Evolutionary conservation across 768 basidiomycete genomes (phyloP), one percentile per base, ranked within the genome.

Genomic region (Amylocystis lapponica): DNA sequence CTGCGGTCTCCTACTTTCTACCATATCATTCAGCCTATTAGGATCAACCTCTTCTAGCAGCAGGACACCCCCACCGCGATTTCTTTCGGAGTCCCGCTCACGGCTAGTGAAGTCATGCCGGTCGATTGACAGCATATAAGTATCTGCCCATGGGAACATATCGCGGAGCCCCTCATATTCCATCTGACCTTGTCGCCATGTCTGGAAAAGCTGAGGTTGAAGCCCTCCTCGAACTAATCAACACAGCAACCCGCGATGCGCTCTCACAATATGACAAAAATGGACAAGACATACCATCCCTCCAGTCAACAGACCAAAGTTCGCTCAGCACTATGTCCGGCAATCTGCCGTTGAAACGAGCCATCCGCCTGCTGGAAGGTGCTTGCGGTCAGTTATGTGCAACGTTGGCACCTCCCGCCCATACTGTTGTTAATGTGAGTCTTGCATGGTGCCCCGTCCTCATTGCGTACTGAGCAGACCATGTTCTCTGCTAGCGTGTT

Each of bases 171-270:
- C n/a, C n/a, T n/a, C n/a, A n/a, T n/a, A n/a, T n/a, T n/a, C n/a
- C n/a, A n/a, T n/a, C n/a, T n/a, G n/a, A n/a, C n/a, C n/a, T n/a
- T n/a, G n/a, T n/a, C n/a, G n/a, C n/a, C 5, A 36, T 36, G 35
- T 36, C 35, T 22, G 35, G 35, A 61, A 45, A 50, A 17, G 48
- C 50, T n/a, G 59, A 66, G 16, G 55, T 66, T 22, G 48, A 53
- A 39, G 54, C 55, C 1, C 55, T 66, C 35, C 55, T 66, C 32
- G 52, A 48, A 7, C 60, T 66, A 14, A 62, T 66, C 48, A 59
- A 55, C 27, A 43, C 47, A 2, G 53, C 65, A 9, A 53, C 64
- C 4, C 31, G 49, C 10, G 41, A 41, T 5, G 54, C 52, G 16
- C 39, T 53, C 14, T 36, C 40, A 2, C 49, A 50, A 25, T 57